Evolutionary conservation across 352 stramenopile genomes (phyloP), one percentile per base, ranked within the genome.

Genomic region (Phytophthora pseudosyringae): DNA sequence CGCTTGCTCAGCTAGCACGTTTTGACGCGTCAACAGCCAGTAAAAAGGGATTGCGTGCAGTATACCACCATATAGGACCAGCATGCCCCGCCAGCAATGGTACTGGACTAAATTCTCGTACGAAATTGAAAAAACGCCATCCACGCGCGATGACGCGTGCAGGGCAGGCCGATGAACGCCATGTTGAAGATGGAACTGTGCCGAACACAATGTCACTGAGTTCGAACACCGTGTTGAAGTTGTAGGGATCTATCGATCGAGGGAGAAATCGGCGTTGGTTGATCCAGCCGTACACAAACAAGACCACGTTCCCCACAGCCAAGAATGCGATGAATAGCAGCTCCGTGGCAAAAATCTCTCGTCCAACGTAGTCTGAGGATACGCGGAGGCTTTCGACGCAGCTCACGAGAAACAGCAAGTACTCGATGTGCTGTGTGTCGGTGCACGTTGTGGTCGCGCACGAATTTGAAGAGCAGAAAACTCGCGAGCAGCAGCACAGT

Each of bases 101-200:
- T 90, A 90, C 45, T 84, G 86, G 28, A 90, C 64, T 3, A 70
- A 76, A 55, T 87, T 86, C 1, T 75, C 67, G 58, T 86, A 88
- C 47, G 81, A 83, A 45, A 90, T 82, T 73, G 71, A 45, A 86
- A 61, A 50, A 86, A 80, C 36, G 87, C 78, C 76, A 87, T 88
- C 81, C 81, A 90, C 16, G 79, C 76, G 47, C 78, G 78, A 47
- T 90, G 80, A 2, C 81, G 78, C 3, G 79, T 88, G 43, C 69
- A 75, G 36, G 80, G 80, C 6, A 90, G 47, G 28, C 85, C 79
- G 29, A 90, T 59, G 63, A 90, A 90, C 35, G 80, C 76, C 70
- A 91, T 73, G 46, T 84, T 85, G 67, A 79, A 88, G 13, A 83
- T 70, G 51, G 73, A 86, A 48, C 68, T 81, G 69, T 78, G 49